Base-by-base conservation (phyloP, 257 asterid species). In the Plantago major region DNA sequence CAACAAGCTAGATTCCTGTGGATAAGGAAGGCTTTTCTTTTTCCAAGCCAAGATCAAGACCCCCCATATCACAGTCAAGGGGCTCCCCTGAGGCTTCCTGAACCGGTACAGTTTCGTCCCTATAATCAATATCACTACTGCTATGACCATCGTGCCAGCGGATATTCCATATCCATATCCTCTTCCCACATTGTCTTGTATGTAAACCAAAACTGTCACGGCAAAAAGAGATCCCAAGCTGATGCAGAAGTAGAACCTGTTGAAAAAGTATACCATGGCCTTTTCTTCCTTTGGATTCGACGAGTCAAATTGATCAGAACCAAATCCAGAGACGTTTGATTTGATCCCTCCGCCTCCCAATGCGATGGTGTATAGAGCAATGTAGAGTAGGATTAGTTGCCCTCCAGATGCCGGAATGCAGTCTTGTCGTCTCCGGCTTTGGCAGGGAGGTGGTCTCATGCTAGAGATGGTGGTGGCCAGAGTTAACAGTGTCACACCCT, bases 281-380 rank as follows among this genome's bases (percentile, higher is more conserved):
- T 83, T 83, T 63, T 70, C 84, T 64, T 90, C 96, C 54, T 71
- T 78, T 0, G 93, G 93, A 60, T 90, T 65, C 12, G 83, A 72
- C 1, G 72, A 3, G 71, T 85, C 95, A 56, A 90, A 90, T 55
- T 90, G 97, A 59, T 90, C 97, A 0, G 96, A 81, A 10, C 97
- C 97, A 38, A 90, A 87, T 10, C 96, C 95, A 2, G 97, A 87
- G 58, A 90, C 96, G 37, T 85, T 85, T 3, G 97, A 83, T 68
- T 90, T 90, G 75, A 90, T 87, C 19, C 96, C 95, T 3, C 97
- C 96, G 2, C 87, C 95, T 11, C 97, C 97, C 6, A 85, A 38
- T 11, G 97, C 97, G 49, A 88, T 82, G 22, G 87, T 83, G 79
- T 85, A 83, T 60, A 90, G 86, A n/a, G 98, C 92, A 0, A 73